Percentiles rank a stretch among this genome's conserved stretches.
These are phyloP conservation scores for Symbiodinium pilosum DNA, from an alignment of 73 alveolate species.

Conservation along the genomic window DNA sequence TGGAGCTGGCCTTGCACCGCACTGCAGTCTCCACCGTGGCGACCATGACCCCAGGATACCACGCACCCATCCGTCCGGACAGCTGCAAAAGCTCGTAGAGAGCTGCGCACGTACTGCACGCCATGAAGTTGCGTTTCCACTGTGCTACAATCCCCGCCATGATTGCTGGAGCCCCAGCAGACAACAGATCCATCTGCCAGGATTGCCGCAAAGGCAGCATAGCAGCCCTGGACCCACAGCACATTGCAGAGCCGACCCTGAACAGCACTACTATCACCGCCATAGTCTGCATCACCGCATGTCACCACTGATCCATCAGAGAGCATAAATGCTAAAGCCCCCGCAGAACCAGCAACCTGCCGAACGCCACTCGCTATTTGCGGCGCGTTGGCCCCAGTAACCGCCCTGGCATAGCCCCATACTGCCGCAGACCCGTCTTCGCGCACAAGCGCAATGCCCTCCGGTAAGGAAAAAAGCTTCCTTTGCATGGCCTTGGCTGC, in stretches of 20 bases:
- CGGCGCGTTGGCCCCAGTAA: neutral
- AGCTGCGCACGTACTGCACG: neutral
- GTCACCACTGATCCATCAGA: neutral
- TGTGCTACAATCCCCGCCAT: neutral
- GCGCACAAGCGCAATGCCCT: neutral
- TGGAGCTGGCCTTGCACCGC: neutral
- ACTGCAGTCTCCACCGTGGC: neutral
- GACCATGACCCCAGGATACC: neutral
- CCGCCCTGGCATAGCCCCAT: neutral
- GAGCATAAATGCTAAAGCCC: neutral
- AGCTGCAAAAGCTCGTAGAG: neutral
- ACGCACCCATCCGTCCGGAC: neutral
- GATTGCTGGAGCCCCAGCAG: neutral
- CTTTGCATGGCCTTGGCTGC: neutral
- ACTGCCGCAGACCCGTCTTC: neutral
- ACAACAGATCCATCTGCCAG: neutral
- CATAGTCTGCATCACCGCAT: neutral
- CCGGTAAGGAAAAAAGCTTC: neutral
- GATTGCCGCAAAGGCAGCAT: conserved; percentile 3
- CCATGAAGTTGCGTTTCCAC: neutral
- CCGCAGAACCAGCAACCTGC: neutral
- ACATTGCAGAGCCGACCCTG: neutral
- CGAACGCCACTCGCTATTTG: neutral
- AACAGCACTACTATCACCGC: neutral
- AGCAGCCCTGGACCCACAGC: neutral